Evolutionary conservation across 2,329 filamentous ascomycete genomes (phyloP).

Genomic region (Knufia fluminis): DNA sequence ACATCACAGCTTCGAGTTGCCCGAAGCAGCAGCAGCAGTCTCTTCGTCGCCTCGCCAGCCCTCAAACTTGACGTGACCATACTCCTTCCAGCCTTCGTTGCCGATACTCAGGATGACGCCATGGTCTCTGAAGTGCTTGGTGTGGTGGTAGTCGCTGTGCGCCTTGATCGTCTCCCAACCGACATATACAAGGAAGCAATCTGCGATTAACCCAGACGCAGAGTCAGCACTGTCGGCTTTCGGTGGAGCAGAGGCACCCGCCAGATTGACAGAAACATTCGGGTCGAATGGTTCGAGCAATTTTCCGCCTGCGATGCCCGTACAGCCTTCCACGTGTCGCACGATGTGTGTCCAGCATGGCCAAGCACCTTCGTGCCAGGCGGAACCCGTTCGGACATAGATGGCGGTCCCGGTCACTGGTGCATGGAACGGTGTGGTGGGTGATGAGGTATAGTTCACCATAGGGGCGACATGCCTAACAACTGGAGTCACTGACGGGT

Average conservation of each 20-base stretch:
- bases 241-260: background rate
- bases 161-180: constrained; percentile 29
- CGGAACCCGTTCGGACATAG: constrained; percentile 23
- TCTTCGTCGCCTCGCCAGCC: background rate
- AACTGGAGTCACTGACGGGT: background rate
- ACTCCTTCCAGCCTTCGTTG: constrained; percentile 27
- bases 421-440: constrained; percentile 11
- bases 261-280: background rate
- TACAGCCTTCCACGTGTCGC: constrained; percentile 25
- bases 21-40: background rate
- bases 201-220: constrained; percentile 9
- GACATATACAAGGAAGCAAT: constrained; percentile 28
- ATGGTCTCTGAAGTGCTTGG: constrained; percentile 26
- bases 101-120: constrained; percentile 25
- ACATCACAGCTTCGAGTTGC: background rate
- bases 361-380: constrained; percentile 23
- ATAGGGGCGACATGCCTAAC: background rate
- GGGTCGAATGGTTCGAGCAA: constrained; percentile 25
- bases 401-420: constrained; percentile 28
- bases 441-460: background rate
- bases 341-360: constrained; percentile 25
- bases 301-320: constrained; percentile 28
- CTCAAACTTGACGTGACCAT: constrained; percentile 28
- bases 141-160: constrained; percentile 30
- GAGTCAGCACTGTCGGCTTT: background rate